phyloP scores from a whole-genome alignment of 805 yeast species.

The Spathaspora sp. region DNA sequence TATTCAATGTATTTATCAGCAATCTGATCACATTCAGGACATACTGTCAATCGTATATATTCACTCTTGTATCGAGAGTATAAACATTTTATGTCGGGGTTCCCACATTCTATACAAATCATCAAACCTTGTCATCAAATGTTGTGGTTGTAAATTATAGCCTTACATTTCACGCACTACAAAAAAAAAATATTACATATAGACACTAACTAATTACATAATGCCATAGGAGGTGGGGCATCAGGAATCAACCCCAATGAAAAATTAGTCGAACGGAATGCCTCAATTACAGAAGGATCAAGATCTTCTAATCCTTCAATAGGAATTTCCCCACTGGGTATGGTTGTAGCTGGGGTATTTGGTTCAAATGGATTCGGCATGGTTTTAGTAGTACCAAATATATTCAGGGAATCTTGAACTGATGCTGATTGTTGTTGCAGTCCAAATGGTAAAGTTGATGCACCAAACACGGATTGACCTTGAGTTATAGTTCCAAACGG shows the following conservation, averaged over 20 bases:
- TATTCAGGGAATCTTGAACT: background rate
- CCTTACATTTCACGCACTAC: background rate
- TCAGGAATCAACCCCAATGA: constrained; percentile 68
- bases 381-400: background rate
- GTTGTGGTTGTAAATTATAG: background rate
- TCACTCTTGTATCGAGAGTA: constrained; percentile 72
- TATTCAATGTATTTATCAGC: constrained; percentile 92
- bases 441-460: constrained; percentile 4
- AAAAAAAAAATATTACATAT: background rate
- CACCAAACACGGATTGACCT: constrained; percentile 13
- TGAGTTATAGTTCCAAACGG: constrained; percentile 6
- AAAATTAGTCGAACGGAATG: constrained; percentile 48
- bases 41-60: constrained; percentile 76
- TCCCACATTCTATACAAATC: constrained; percentile 90
- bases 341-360: background rate
- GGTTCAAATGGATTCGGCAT: background rate
- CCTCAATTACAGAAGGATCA: constrained; percentile 38
- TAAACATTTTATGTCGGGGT: constrained; percentile 53
- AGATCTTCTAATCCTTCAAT: constrained; percentile 30
- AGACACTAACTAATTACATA: constrained; percentile 8
- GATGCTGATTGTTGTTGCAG: constrained; percentile 2
- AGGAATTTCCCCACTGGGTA: constrained; percentile 13
- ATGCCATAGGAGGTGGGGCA: constrained; percentile 55
- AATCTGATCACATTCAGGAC: constrained; percentile 64
- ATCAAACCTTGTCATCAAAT: constrained; percentile 39